phyloP scores from a whole-genome alignment of 441 rosid species.

The Rhodomyrtus psidioides region DNA sequence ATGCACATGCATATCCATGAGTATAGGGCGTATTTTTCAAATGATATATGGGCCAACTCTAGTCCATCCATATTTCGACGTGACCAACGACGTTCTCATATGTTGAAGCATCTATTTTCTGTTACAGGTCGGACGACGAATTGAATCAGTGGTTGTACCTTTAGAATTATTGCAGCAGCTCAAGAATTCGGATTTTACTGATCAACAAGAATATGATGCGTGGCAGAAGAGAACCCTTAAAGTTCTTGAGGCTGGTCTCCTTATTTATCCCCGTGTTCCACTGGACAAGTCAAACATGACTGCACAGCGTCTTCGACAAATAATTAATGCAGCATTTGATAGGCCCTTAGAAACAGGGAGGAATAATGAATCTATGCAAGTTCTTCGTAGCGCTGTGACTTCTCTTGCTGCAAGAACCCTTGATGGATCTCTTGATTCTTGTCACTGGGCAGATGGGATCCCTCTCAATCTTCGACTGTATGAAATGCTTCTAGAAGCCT shows the following conservation, averaged over 20 bases:
- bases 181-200: slow-evolving; percentile 77
- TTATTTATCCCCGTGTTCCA: slow-evolving; percentile 74
- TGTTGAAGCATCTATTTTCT: not conserved
- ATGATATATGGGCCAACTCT: not conserved
- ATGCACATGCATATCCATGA: not conserved
- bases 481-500: slow-evolving; percentile 78
- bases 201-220: slow-evolving; percentile 73
- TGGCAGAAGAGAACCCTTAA: slow-evolving; percentile 83
- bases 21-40: not conserved
- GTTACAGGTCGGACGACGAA: slow-evolving; percentile 75
- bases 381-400: slow-evolving; percentile 75
- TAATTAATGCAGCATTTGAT: slow-evolving; percentile 65
- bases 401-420: slow-evolving; percentile 72
- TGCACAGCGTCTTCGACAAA: slow-evolving; percentile 67
- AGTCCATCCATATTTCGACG: not conserved
- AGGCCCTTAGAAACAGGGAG: slow-evolving; percentile 81
- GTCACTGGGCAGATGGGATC: slow-evolving; percentile 98
- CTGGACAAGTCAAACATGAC: slow-evolving; percentile 57
- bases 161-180: slow-evolving; percentile 90
- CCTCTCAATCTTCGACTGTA: slow-evolving; percentile 82
- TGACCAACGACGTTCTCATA: not conserved
- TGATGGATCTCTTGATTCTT: slow-evolving; percentile 73
- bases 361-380: slow-evolving; percentile 93
- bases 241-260: slow-evolving; percentile 88
- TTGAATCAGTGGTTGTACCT: slow-evolving; percentile 84